Evolutionary conservation across 176 grass and related monocot genomes (phyloP), one percentile per base, ranked within the genome.

Genomic region (Lolium perenne): DNA sequence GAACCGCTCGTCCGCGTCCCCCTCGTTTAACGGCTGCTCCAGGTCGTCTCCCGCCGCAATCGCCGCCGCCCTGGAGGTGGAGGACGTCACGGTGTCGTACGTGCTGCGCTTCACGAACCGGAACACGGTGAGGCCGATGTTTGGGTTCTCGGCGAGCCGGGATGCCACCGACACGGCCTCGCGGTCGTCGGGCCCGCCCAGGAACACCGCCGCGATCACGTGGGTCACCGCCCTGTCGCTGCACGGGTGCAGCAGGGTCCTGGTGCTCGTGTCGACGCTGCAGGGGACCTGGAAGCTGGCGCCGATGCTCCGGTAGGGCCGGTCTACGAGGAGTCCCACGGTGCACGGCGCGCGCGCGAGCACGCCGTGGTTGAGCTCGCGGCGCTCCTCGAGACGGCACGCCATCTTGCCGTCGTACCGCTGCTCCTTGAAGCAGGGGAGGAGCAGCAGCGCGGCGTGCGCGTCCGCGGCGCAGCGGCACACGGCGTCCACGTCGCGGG

Each of bases 71-170:
- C 72, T 75, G 1, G 72, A 75, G 14, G 72, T 5, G 7, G 72
- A 75, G 47, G 72, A 75, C 0, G 84, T 90, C 2, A 90, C 80
- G 2, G 5, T 38, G 80, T 90, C 80, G 80, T 87, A 90, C 18
- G 89, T 90, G 89, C 89, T 90, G 25, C 84, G 89, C 80, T 58
- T 63, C 47, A 87, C 89, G 89, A 90, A 90, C 9, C 89, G 55
- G 84, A 90, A 90, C 22, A 90, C 89, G 0, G 89, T 90, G 1
- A 90, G 84, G 6, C 89, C 88, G 53, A 86, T 82, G 78, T 79
- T 45, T 1, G 83, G 78, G 72, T 90, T 64, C 62, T 82, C 83
- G n/a, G 88, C 83, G 7, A 91, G 89, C 22, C 89, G 47, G 23
- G 66, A 73, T 4, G 84, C 84, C 47, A 91, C 47, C 47, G 89